Evolutionary conservation across 495 filamentous ascomycete genomes (phyloP), one percentile per base, ranked within the genome.

Genomic region (Tirmania nivea): DNA sequence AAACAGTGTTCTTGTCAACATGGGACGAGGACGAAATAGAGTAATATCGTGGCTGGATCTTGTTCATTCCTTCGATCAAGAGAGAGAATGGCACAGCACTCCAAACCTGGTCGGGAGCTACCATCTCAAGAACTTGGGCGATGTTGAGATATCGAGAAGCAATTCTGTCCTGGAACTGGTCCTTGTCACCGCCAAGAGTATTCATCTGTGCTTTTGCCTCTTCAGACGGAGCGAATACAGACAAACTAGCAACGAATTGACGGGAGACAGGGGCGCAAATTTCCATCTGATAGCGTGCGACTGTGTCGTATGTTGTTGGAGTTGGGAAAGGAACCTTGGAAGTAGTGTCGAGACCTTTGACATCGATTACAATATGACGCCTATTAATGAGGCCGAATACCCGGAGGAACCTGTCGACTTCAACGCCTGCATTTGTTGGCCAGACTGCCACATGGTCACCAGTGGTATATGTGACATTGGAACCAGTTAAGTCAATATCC

Each of bases 301-400:
- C 84, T 48, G 89, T 83, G 70, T 96, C 90, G 67, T 86, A 96
- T 20, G 90, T 99, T 34, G 90, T 96, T 12, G 90, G 92, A 16
- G 88, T 90, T 17, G 90, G 90, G 69, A 99, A 96, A 8, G 90
- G 92, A 51, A 96, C 87, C 69, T 94, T 95, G 54, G 90, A 87
- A 16, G 90, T 96, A 14, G 89, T 78, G 70, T 99, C 90, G 14
- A 95, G 77, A 42, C 84, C 83, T 66, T 94, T 94, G 62, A 99
- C 79, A 51, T 75, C 81, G 63, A 99, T 80, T 42, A 99, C 90
- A 11, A 70, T 74, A 68, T 95, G 71, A 51, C 81, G 79, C 71
- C 93, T 94, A 8, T 75, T 70, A 54, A 68, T 65, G 35, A 96
- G 75, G 52, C 77, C 85, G 52, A 93, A 75, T 53, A 93, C 75